Conservation (phyloP, 2,329 filamentous ascomycete species). For the Arthrobotrys entomopaga region DNA sequence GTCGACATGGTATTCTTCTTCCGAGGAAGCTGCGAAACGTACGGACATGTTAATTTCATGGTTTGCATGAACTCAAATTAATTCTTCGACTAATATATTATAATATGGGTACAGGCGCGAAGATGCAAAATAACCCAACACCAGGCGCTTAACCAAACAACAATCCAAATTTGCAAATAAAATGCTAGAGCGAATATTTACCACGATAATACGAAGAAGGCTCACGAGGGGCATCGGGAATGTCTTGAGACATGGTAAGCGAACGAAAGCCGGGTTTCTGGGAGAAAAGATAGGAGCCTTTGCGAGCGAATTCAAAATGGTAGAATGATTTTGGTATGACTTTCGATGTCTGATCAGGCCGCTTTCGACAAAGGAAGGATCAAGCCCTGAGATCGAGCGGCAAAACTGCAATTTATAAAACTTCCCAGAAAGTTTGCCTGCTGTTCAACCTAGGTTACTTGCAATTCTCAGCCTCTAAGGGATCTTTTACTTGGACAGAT, state of each 20-base stretch:
- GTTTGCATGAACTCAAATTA: no score
- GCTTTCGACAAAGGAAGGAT: constrained; percentile 9
- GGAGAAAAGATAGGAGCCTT: neutral
- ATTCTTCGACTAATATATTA: no score
- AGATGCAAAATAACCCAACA: no score
- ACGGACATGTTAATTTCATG: no score
- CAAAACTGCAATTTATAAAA: constrained; percentile 13
- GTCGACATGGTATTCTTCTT: no score
- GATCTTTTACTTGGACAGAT: neutral
- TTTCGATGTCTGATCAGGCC: neutral
- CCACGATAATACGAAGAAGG: neutral
- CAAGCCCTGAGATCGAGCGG: constrained; percentile 11
- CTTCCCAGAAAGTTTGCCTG: neutral
- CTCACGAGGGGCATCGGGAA: constrained; percentile 1
- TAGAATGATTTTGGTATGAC: constrained; percentile 14
- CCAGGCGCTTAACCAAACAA: neutral
- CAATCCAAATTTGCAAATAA: neutral
- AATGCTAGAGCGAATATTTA: neutral
- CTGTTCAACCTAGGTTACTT: neutral
- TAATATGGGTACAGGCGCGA: no score
- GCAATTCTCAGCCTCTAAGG: neutral
- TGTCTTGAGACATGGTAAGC: constrained; percentile 8
- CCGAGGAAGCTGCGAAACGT: no score
- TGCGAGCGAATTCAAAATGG: neutral
- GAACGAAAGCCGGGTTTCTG: neutral